A percentile compares a stretch with the other conserved stretches of the same genome.
phyloP scores from a whole-genome alignment of 768 basidiomycete species.

The Pholiota molesta region DNA sequence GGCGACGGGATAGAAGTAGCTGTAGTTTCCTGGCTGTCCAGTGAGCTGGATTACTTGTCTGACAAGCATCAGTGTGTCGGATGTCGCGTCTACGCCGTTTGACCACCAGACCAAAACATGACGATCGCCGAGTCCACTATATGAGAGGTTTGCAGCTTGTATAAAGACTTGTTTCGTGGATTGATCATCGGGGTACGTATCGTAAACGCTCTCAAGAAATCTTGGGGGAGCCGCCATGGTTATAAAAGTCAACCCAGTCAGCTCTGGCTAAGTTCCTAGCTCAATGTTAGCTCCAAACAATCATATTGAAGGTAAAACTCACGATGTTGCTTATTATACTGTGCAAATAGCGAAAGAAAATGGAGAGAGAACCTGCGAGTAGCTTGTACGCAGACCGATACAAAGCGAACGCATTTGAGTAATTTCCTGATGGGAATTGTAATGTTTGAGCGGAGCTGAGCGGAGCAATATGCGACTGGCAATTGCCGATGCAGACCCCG shows the following conservation, averaged over 20 bases:
- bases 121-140: neutral
- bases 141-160: neutral
- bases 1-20: neutral
- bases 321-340: too few relatives aligned
- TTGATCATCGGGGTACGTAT: slow-evolving; percentile 2
- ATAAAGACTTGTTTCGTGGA: slow-evolving; percentile 2
- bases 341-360: too few relatives aligned
- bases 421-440: too few relatives aligned
- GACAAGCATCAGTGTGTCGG: neutral
- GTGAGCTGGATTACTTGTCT: slow-evolving; percentile 4
- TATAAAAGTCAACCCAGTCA: neutral
- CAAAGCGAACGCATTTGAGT: too few relatives aligned
- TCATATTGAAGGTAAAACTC: too few relatives aligned
- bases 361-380: too few relatives aligned
- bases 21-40: neutral
- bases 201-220: neutral
- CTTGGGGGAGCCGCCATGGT: neutral
- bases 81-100: neutral
- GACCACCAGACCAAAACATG: slow-evolving; percentile 4
- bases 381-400: too few relatives aligned
- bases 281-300: too few relatives aligned
- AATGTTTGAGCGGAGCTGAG: too few relatives aligned
- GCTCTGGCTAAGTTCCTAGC: too few relatives aligned
- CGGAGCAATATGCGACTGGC: too few relatives aligned
- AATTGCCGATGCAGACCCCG: too few relatives aligned